Conservation (phyloP, 2,329 filamentous ascomycete species). For the Emmonsiellopsis sp. region DNA sequence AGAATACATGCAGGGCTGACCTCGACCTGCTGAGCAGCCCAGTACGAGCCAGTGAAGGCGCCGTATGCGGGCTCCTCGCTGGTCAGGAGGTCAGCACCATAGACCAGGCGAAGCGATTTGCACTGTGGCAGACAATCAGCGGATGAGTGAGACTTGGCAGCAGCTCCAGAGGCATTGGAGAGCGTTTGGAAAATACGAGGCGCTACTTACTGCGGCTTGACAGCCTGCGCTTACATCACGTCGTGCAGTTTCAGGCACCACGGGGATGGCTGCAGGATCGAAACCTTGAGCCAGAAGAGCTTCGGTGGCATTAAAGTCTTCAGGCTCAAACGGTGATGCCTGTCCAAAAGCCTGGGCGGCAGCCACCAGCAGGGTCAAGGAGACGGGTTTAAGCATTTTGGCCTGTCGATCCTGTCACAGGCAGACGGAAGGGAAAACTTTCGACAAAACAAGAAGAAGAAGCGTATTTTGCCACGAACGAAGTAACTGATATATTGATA, state of each 20-base stretch:
- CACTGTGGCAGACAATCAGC: constrained; percentile 2
- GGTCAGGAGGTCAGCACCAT: constrained; percentile 7
- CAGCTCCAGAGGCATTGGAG: not conserved
- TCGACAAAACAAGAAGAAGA: not conserved
- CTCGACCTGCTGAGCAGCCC: constrained; percentile 11
- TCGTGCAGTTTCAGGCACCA: not conserved
- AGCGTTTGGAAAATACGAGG: not conserved
- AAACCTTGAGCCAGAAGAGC: constrained; percentile 9
- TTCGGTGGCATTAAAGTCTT: constrained; percentile 10
- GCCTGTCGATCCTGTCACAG: no score
- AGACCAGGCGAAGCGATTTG: constrained; percentile 7
- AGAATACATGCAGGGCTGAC: constrained; percentile 2
- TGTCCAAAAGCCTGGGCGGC: not conserved
- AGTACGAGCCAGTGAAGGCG: constrained; percentile 10
- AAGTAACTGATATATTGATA: no score
- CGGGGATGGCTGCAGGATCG: constrained; percentile 6
- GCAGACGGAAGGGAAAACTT: not conserved
- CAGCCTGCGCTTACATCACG: constrained; percentile 6
- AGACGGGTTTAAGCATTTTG: not conserved
- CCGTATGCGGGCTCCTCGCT: constrained; percentile 4
- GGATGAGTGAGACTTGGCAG: not conserved
- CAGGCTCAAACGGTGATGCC: constrained; percentile 5
- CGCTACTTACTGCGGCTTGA: constrained; percentile 4
- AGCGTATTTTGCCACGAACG: not conserved
- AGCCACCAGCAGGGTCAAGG: not conserved